phyloP scores from a whole-genome alignment of 2,329 filamentous ascomycete genomes.

The Botrytis elliptica region DNA sequence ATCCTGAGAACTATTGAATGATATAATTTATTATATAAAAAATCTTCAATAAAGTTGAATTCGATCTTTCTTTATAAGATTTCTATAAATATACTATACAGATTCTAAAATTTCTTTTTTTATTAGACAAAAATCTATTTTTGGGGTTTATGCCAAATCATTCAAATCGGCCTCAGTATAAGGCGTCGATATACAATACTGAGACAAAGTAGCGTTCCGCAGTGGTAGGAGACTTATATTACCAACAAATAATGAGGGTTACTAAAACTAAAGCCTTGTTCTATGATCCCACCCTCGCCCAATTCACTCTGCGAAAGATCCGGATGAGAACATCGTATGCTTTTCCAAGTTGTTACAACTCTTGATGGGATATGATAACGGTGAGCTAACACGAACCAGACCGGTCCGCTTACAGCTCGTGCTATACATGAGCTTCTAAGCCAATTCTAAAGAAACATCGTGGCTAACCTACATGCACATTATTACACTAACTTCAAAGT shows the following conservation, averaged over 20 bases:
- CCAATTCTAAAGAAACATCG: too few relatives aligned
- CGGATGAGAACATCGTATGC: background rate
- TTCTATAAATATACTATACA: too few relatives aligned
- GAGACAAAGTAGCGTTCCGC: background rate
- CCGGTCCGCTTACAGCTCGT: background rate
- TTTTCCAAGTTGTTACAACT: background rate
- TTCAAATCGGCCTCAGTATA: too few relatives aligned
- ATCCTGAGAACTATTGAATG: too few relatives aligned
- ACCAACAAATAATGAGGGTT: background rate
- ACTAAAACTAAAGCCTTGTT: background rate
- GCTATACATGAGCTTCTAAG: background rate
- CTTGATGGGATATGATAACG: background rate
- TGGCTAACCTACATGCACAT: background rate
- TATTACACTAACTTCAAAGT: background rate
- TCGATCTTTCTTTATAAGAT: too few relatives aligned
- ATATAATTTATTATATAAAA: too few relatives aligned
- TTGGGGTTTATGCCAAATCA: too few relatives aligned
- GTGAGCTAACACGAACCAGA: background rate
- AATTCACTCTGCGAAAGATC: background rate
- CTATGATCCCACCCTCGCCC: background rate
- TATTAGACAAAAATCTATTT: too few relatives aligned
- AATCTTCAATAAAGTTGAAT: too few relatives aligned
- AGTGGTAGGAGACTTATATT: background rate
- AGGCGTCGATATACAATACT: background rate
- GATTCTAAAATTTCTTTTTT: too few relatives aligned